Conservation (phyloP, 257 asterid species). For the Fraxinus excelsior region DNA sequence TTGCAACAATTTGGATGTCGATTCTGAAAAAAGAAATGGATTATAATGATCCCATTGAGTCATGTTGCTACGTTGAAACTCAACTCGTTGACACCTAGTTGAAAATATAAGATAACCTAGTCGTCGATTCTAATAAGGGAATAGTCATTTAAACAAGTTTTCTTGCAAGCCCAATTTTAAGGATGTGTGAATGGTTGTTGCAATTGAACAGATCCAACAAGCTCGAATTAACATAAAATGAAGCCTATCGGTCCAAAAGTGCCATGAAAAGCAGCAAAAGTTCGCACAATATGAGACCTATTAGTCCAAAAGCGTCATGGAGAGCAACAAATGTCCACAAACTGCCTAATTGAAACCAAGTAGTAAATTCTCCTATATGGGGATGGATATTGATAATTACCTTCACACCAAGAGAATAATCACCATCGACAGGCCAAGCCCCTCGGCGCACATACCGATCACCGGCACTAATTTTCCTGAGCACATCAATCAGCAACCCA, state of each 20-base stretch:
- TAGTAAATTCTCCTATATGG: not conserved
- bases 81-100: not conserved
- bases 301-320: not conserved
- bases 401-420: constrained; percentile 27
- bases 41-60: not conserved
- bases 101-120: no score
- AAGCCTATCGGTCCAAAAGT: no score
- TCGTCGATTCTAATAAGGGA: no score
- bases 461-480: constrained; percentile 43
- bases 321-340: not conserved
- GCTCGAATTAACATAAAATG: no score
- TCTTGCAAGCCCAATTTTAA: no score
- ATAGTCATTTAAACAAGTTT: no score
- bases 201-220: no score
- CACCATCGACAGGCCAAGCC: constrained; percentile 21
- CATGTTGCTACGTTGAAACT: not conserved
- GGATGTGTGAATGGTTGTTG: not conserved
- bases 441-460: constrained; percentile 28
- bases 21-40: not conserved
- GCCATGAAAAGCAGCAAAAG: no score
- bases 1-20: not conserved
- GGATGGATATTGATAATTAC: not conserved
- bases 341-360: not conserved
- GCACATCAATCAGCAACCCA: constrained; percentile 54
- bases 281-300: not conserved